Base-by-base conservation (phyloP, 176 grass and related monocot genomes). In the Musa beccarii region DNA sequence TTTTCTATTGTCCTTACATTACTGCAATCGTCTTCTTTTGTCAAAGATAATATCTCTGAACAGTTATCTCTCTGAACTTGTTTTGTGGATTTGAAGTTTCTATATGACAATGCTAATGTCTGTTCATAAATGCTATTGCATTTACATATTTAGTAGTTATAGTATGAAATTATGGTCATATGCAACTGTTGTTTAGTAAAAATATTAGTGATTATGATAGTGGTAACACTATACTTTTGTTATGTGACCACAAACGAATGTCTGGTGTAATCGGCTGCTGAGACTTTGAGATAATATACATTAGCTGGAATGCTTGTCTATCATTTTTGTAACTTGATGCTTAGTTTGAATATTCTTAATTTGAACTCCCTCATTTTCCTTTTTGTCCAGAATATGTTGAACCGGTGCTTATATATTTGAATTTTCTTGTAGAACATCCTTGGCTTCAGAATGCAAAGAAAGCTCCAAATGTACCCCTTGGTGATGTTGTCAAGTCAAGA, bases 381-480 rank as follows among this genome's bases (percentile, higher is more conserved):
- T 59, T 67, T 14, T 66, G 34, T 43, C 34, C 34, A 43, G 34
- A 43, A 34, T 34, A 11, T 53, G 75, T 68, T 63, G 2, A 59
- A 51, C 14, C 11, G 50, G 24, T 74, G 49, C 7, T 74, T 25
- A 71, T 52, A 68, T 49, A n/a, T 80, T 54, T 52, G 34, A 66
- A 25, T 68, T 69, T 67, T 34, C 62, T 67, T 67, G 78, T 80
- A 98, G 94, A 87, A 66, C 88, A 98, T 80, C 51, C 80, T 52
- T 98, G 94, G 90, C 88, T 98, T 84, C 94, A 91, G 86, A 98
- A 93, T 82, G 94, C 94, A 26, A 93, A 98, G 86, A 98, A 93
- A 83, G 94, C 94, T 81, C 82, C 90, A 78, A 93, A 98, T 82
- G 88, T 98, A 78, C 90, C 90, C 78, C 94, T 98, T 87, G 94